Conservation (phyloP, 345 rosid species). For the Fremontodendron californicum region DNA sequence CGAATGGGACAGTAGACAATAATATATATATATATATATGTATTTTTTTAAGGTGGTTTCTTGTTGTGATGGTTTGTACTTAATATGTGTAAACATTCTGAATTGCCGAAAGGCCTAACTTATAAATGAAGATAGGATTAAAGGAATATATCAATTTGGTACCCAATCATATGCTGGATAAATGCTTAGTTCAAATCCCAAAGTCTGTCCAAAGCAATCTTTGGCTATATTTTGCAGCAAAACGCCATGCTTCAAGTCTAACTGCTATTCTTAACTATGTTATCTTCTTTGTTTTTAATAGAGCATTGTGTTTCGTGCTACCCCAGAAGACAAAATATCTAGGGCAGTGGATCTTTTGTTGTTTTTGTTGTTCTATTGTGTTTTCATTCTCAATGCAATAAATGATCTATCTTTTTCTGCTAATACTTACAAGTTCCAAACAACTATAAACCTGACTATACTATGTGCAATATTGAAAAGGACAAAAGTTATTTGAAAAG, state of each 20-base stretch:
- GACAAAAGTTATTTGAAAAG: slow-evolving; percentile 18
- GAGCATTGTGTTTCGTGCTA: not conserved
- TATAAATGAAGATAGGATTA: not conserved
- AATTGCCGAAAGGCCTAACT: not conserved
- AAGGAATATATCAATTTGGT: not conserved
- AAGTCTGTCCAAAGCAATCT: not conserved
- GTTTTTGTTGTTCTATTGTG: not conserved
- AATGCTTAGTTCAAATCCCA: slow-evolving; percentile 6
- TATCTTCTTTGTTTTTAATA: not conserved
- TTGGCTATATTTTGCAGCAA: not conserved
- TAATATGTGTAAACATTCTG: not conserved
- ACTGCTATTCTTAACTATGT: slow-evolving; percentile 4
- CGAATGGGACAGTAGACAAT: not conserved
- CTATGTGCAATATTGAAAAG: not conserved
- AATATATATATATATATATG: not conserved
- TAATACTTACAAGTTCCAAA: slow-evolving; percentile 9
- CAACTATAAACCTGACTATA: not conserved
- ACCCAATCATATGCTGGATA: not conserved
- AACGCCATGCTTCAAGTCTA: not conserved
- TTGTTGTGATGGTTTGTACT: not conserved
- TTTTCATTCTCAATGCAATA: slow-evolving; percentile 5
- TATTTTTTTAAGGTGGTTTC: not conserved
- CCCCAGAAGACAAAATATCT: not conserved
- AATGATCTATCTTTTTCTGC: slow-evolving; percentile 5
- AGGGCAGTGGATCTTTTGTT: not conserved